Evolutionary conservation across 805 yeast species (phyloP).

Genomic region (Zygotorulaspora sp.): DNA sequence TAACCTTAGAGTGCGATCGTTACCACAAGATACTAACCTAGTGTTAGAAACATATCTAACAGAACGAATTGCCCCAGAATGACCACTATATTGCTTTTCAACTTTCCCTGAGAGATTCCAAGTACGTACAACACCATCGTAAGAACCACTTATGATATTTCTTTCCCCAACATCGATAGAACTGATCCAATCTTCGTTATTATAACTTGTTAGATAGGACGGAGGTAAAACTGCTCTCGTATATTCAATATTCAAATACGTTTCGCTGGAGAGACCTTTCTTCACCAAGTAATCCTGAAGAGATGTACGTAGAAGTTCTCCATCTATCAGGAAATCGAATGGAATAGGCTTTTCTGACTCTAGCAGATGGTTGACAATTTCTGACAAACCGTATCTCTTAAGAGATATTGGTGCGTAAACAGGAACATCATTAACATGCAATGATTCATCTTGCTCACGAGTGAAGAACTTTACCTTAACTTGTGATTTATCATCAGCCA

Average conservation of each 20-base stretch:
- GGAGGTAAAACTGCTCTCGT: constrained; percentile 93
- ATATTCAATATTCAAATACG: constrained; percentile 76
- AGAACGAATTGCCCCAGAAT: constrained; percentile 77
- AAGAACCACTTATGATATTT: constrained; percentile 79
- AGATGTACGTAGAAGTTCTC: constrained; percentile 71
- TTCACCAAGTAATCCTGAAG: constrained; percentile 71
- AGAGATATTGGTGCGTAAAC: constrained; percentile 80
- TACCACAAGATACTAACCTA: constrained; percentile 77
- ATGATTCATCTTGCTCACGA: constrained; percentile 68
- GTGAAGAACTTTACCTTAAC: constrained; percentile 80
- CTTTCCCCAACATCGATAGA: constrained; percentile 43
- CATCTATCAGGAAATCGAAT: constrained; percentile 87
- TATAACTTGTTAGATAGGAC: constrained; percentile 79
- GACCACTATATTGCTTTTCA: constrained; percentile 78
- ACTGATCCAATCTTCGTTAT: constrained; percentile 95
- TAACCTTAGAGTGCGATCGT: constrained; percentile 81
- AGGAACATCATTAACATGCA: constrained; percentile 76
- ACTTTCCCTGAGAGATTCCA: constrained; percentile 81
- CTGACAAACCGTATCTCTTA: constrained; percentile 89
- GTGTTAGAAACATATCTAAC: constrained; percentile 76
- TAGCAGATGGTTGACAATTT: constrained; percentile 87
- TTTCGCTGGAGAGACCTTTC: constrained; percentile 79
- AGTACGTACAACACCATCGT: constrained; percentile 90
- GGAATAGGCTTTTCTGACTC: constrained; percentile 62
- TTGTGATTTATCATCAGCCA: constrained; percentile 48